Evolutionary conservation across 331 rosid genomes (phyloP).

Genomic region (Arachis monticola): DNA sequence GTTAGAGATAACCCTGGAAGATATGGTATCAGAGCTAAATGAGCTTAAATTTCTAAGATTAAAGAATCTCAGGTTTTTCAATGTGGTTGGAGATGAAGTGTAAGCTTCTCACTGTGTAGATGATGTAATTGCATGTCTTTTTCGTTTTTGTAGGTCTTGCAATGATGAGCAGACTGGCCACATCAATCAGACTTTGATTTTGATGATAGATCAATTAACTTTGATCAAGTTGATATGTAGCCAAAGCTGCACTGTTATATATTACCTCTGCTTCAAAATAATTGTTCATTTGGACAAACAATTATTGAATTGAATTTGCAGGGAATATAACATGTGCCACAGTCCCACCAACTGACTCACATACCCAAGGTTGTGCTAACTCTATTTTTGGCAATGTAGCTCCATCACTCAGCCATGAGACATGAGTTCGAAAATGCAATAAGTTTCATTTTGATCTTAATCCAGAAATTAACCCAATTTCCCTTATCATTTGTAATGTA

Average conservation of each 20-base stretch:
- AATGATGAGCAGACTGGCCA: slow-evolving; percentile 73
- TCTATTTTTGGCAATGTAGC: slow-evolving; percentile 22
- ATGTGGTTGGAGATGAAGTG: too few relatives aligned
- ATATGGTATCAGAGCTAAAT: too few relatives aligned
- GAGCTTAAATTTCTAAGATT: not conserved
- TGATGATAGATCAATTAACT: slow-evolving; percentile 48
- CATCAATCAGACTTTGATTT: slow-evolving; percentile 53
- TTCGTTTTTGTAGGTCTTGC: slow-evolving; percentile 65
- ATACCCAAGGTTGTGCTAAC: slow-evolving; percentile 32
- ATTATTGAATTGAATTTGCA: too few relatives aligned
- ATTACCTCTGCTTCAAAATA: too few relatives aligned
- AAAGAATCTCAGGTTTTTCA: not conserved
- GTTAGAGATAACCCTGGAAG: not conserved
- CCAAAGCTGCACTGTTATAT: slow-evolving; percentile 23
- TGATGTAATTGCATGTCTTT: slow-evolving; percentile 15
- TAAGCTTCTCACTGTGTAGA: too few relatives aligned
- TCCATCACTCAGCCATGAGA: not conserved
- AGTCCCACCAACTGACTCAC: not conserved
- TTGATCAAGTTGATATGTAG: slow-evolving; percentile 51
- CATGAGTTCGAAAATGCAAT: slow-evolving; percentile 12
- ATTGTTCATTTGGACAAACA: too few relatives aligned
- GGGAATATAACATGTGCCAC: not conserved
- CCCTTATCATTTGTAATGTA: too few relatives aligned
- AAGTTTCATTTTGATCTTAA: slow-evolving; percentile 7
- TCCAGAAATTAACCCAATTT: slow-evolving; percentile 8